Evolutionary conservation across 768 basidiomycete genomes (phyloP).

Genomic region (Suillus brevipes): DNA sequence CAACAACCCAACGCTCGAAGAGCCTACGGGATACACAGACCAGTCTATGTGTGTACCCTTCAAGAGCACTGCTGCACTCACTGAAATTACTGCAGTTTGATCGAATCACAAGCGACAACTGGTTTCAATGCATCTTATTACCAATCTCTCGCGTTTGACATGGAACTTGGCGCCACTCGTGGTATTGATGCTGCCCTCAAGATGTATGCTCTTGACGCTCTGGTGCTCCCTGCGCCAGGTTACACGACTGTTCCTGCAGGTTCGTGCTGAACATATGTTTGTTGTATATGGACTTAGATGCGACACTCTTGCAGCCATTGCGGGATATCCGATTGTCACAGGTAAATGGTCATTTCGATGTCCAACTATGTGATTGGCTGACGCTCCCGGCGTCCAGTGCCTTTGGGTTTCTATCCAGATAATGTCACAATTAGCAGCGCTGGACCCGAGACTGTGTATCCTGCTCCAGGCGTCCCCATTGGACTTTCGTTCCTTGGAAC

Average conservation of each 20-base stretch:
- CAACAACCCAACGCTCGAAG: conserved; percentile 50
- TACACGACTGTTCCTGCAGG: conserved; percentile 22
- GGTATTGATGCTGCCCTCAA: conserved; percentile 58
- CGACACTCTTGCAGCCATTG: conserved; percentile 26
- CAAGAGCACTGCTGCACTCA: conserved; percentile 11
- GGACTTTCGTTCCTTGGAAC: conserved; percentile 45
- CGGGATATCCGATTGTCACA: conserved; percentile 37
- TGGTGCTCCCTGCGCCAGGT: conserved; percentile 45
- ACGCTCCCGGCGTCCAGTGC: conserved; percentile 21
- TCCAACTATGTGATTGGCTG: not conserved
- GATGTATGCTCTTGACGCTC: conserved; percentile 45
- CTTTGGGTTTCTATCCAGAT: conserved; percentile 41
- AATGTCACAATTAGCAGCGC: conserved; percentile 34
- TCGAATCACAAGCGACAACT: conserved; percentile 26
- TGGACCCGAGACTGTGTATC: conserved; percentile 33
- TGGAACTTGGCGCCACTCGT: conserved; percentile 46
- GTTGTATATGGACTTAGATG: not conserved
- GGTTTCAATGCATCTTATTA: conserved; percentile 39
- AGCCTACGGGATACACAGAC: conserved; percentile 33
- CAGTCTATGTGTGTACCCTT: conserved; percentile 32
- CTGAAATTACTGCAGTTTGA: conserved; percentile 15
- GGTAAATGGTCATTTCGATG: conserved; percentile 16
- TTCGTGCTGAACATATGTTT: conserved; percentile 7
- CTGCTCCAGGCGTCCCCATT: conserved; percentile 42
- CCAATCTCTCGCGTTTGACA: conserved; percentile 44